phyloP scores from a whole-genome alignment of 371 early-diverging fungal genomes.

The Lichtheimia hyalospora region DNA sequence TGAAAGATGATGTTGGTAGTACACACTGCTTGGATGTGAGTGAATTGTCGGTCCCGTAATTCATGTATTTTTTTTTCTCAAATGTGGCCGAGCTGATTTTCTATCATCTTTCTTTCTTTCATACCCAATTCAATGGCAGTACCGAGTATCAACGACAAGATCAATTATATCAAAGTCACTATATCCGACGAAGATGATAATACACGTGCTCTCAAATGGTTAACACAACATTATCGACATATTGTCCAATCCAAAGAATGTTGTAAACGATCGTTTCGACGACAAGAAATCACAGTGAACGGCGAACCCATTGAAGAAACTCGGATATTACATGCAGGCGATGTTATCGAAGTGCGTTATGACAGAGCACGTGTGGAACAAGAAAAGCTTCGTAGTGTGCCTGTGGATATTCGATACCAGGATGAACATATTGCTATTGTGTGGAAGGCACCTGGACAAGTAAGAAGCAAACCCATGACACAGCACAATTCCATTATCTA shows the following conservation, averaged over 20 bases:
- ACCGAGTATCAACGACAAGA: not conserved
- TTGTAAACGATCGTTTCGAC: constrained; percentile 30
- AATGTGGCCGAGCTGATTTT: no score
- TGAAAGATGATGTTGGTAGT: no score
- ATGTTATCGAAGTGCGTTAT: constrained; percentile 45
- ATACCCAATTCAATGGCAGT: no score
- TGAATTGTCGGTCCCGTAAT: no score
- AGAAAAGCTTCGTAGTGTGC: constrained; percentile 28
- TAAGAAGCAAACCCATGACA: constrained; percentile 11
- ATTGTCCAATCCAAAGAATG: constrained; percentile 35
- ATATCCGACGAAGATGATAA: constrained; percentile 5
- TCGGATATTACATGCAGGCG: constrained; percentile 32
- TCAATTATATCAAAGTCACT: constrained; percentile 10
- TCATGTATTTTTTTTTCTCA: no score
- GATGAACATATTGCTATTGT: constrained; percentile 53
- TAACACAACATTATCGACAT: constrained; percentile 26
- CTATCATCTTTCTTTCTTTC: no score
- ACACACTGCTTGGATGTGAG: no score
- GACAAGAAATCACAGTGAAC: constrained; percentile 50
- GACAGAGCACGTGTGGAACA: constrained; percentile 37
- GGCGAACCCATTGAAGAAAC: constrained; percentile 46
- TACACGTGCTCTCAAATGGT: constrained; percentile 24
- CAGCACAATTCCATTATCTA: not conserved
- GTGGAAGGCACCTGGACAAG: constrained; percentile 56
- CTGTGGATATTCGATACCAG: constrained; percentile 41